Conservation (phyloP, 331 rosid species). For the Erythrophleum ivorense region DNA sequence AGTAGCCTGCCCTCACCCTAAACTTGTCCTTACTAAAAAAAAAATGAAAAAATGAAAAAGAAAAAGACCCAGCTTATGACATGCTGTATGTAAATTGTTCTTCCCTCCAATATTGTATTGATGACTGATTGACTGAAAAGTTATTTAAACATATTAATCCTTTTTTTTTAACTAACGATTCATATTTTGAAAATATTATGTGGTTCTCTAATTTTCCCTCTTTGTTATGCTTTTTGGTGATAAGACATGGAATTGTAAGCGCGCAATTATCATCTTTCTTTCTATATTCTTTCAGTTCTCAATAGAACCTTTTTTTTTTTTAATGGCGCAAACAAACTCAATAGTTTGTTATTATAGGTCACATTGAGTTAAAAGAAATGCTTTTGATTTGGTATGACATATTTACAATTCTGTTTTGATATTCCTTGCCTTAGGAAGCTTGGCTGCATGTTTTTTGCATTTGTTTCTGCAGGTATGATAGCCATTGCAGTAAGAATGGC, state of each 20-base stretch:
- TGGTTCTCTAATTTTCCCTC: conserved; percentile 1
- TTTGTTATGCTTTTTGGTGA: conserved; percentile 19
- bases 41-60: too few species aligned
- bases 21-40: background rate
- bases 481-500: conserved; percentile 91
- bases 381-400: background rate
- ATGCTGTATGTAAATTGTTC: background rate
- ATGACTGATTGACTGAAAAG: background rate
- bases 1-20: background rate
- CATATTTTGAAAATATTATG: background rate
- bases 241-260: background rate
- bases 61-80: background rate
- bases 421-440: background rate
- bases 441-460: conserved; percentile 10
- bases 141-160: background rate
- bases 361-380: background rate
- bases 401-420: background rate
- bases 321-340: background rate
- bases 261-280: background rate
- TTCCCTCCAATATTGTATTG: background rate
- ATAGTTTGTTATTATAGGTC: background rate
- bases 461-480: conserved; percentile 68
- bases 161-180: background rate
- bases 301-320: background rate
- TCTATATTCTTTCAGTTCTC: background rate